Conservation (phyloP, 306 rosid species). For the Abrus precatorius region DNA sequence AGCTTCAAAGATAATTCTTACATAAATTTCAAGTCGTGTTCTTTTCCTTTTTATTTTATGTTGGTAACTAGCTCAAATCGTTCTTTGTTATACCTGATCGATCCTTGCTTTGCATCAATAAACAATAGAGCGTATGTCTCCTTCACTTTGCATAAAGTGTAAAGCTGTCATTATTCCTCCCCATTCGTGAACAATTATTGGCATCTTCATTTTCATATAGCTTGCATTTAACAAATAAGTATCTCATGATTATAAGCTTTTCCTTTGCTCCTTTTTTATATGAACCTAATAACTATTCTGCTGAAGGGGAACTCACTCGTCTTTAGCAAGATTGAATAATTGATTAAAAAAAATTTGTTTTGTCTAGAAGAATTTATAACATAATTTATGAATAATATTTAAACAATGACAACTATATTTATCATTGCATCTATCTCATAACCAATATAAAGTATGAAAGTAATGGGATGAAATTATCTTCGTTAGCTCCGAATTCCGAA, state of each 20-base stretch:
- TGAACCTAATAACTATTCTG: conserved; percentile 10
- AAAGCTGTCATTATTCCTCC: conserved; percentile 49
- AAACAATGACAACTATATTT: too few relatives aligned
- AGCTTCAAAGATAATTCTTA: neutral
- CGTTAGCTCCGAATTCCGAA: too few relatives aligned
- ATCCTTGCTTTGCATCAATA: conserved; percentile 19
- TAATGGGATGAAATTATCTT: too few relatives aligned
- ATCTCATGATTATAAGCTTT: conserved; percentile 27
- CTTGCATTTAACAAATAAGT: conserved; percentile 41
- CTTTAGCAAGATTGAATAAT: neutral
- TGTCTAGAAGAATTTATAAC: too few relatives aligned
- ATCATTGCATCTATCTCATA: too few relatives aligned
- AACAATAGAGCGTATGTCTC: conserved; percentile 20
- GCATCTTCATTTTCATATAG: conserved; percentile 43
- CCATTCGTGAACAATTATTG: conserved; percentile 26
- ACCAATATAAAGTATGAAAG: too few relatives aligned
- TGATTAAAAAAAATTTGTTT: neutral
- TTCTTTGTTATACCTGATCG: neutral
- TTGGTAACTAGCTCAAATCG: neutral
- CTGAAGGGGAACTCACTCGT: neutral
- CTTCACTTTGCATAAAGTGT: conserved; percentile 55
- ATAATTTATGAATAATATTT: too few relatives aligned
- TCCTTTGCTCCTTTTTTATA: neutral
- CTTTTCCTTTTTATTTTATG: neutral
- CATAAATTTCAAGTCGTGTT: neutral